phyloP scores from a whole-genome alignment of 164 flowering plant species.

The Platanus orientalis region DNA sequence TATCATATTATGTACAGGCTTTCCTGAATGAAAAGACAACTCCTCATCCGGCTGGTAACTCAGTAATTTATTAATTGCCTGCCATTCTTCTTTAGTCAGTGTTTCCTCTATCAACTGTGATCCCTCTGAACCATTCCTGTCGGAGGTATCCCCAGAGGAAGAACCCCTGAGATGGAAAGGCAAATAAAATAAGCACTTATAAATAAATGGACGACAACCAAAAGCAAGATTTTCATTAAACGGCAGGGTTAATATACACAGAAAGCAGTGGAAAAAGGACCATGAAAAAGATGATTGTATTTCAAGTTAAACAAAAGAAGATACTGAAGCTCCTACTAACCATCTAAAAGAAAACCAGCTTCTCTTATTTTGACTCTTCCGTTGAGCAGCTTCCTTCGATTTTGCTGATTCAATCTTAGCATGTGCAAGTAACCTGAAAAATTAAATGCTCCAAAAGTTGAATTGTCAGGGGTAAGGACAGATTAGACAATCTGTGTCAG shows the following conservation, averaged over 20 bases:
- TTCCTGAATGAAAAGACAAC: conserved; percentile 41
- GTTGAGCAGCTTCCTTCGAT: conserved; percentile 84
- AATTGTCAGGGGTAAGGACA: not conserved
- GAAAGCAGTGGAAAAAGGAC: conserved; percentile 7
- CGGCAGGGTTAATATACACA: not conserved
- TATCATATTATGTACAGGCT: conserved; percentile 69
- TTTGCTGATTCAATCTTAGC: conserved; percentile 91
- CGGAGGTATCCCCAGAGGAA: conserved; percentile 39
- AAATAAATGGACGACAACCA: not conserved
- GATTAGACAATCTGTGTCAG: not conserved
- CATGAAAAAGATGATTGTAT: not conserved
- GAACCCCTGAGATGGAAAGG: conserved; percentile 42
- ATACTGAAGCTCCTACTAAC: conserved; percentile 35
- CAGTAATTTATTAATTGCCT: conserved; percentile 76
- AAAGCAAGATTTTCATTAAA: not conserved
- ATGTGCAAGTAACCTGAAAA: conserved; percentile 91
- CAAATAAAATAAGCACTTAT: conserved; percentile 2
- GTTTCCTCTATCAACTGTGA: conserved; percentile 44
- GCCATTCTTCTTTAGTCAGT: conserved; percentile 95
- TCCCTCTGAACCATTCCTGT: conserved; percentile 38
- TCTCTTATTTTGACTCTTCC: conserved; percentile 42
- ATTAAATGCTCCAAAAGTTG: conserved; percentile 7
- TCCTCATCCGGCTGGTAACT: conserved; percentile 91
- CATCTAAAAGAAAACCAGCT: conserved; percentile 92
- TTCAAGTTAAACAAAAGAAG: not conserved